Base-by-base conservation (phyloP, 768 basidiomycete species). In the Leccinum incarnatum region DNA sequence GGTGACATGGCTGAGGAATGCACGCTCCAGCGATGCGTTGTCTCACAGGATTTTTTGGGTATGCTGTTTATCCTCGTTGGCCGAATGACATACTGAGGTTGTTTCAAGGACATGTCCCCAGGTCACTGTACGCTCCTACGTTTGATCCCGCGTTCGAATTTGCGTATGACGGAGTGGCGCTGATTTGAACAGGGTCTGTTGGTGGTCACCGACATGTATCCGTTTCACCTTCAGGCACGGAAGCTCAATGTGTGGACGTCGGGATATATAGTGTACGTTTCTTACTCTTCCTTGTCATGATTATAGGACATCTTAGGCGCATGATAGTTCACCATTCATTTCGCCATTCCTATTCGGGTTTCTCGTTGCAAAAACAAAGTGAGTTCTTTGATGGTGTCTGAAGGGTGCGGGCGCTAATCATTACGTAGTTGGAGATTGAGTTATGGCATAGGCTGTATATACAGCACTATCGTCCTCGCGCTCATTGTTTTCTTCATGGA, bases 181-280 rank as follows among this genome's bases (percentile, higher is more conserved):
- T 45, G 42, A 4, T 56, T 30, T 19, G 6, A 51, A 51, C 37
- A 78, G 77, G 79, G 79, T 34, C 63, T 81, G 0, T 80, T 76
- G 59, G 67, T 79, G 36, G 74, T 82, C 60, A 78, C 77, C 29
- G 81, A 82, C 56, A 73, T 83, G 42, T 83, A 74, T 63, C 82
- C 82, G 3, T 83, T 83, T 69, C 82, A 83, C 56, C 72, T 80
- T 12, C 81, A 83, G 57, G 81, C 80, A 4, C 73, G 78, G 25
- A 81, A 80, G 70, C 70, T 82, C 25, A 81, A 80, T 56, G 54
- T 81, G 25, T 83, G 82, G 83, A 82, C 83, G 1, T 74, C 79
- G 58, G 83, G 81, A 1, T 81, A 82, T 67, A 72, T 84, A 53
- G 62, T 72, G 72, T 14, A 85, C 83, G 10, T 84, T 75, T 64